phyloP scores from a whole-genome alignment of 2,329 filamentous ascomycete genomes.

The Periglandula ipomoeae region DNA sequence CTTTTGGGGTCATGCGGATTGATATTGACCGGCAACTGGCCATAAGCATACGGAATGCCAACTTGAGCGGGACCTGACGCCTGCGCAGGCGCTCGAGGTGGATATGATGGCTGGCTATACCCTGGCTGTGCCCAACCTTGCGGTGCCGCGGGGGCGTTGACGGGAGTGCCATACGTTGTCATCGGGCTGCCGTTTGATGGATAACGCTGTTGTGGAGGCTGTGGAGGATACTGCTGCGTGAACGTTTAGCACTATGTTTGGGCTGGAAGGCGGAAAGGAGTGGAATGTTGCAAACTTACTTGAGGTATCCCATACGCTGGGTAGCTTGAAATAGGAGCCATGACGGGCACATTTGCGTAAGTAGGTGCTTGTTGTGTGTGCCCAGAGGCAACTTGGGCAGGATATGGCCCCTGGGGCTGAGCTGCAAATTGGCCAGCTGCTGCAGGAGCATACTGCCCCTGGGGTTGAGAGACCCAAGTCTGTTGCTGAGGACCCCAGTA shows the following conservation, averaged over 20 bases:
- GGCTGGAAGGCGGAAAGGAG: not conserved
- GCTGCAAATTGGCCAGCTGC: conserved; percentile 30
- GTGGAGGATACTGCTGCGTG: conserved; percentile 20
- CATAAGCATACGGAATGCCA: conserved; percentile 60
- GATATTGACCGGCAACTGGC: conserved; percentile 63
- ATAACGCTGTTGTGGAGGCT: conserved; percentile 21
- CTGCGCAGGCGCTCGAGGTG: conserved; percentile 18
- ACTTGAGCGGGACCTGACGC: conserved; percentile 21
- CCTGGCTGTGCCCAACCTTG: conserved; percentile 28
- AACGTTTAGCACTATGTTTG: not conserved
- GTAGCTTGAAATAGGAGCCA: conserved; percentile 33
- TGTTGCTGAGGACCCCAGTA: conserved; percentile 52
- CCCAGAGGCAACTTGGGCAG: conserved; percentile 34
- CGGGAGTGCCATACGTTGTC: conserved; percentile 26
- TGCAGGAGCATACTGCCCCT: conserved; percentile 37
- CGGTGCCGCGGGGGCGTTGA: conserved; percentile 20
- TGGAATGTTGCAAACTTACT: too few species aligned
- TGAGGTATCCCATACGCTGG: conserved; percentile 38
- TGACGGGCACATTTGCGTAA: conserved; percentile 34
- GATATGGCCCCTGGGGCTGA: conserved; percentile 38
- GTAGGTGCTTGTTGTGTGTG: conserved; percentile 35
- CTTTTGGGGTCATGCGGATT: conserved; percentile 64
- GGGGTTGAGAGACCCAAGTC: conserved; percentile 46
- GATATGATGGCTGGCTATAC: conserved; percentile 23
- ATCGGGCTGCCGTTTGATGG: conserved; percentile 25